A percentile compares a stretch with the other conserved stretches of the same genome.
phyloP scores from a whole-genome alignment of 2,329 filamentous ascomycete genomes.

The Fusarium veterinarium region DNA sequence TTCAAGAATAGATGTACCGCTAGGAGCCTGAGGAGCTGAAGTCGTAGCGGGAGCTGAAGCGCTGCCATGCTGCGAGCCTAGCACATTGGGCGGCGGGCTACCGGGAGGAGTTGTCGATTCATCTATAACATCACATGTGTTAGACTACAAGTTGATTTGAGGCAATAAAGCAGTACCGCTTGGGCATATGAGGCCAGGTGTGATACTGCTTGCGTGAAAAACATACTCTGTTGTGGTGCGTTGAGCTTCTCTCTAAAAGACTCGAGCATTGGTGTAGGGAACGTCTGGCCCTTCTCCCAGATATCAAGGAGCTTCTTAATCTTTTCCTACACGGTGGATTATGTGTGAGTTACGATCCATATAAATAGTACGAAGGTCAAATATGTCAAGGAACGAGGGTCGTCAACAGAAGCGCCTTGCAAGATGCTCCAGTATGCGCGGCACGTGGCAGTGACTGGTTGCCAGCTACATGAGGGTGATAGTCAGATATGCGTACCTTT shows the following conservation, averaged over 20 bases:
- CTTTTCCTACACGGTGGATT: constrained; percentile 79
- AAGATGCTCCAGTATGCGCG: constrained; percentile 26
- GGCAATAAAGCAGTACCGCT: constrained; percentile 1
- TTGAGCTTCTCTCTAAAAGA: constrained; percentile 86
- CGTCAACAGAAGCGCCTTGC: constrained; percentile 14
- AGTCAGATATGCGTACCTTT: constrained; percentile 80
- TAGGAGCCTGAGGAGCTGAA: constrained; percentile 54
- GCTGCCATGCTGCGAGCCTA: constrained; percentile 53
- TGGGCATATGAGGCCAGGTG: background rate
- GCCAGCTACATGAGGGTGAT: constrained; percentile 40
- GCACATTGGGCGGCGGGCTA: constrained; percentile 63
- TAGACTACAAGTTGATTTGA: constrained; percentile 49
- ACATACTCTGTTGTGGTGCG: constrained; percentile 74
- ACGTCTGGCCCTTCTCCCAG: constrained; percentile 96
- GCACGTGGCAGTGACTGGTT: constrained; percentile 24
- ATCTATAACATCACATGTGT: constrained; percentile 61
- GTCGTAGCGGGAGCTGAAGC: constrained; percentile 29
- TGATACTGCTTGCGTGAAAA: constrained; percentile 10
- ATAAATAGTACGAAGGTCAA: constrained; percentile 26
- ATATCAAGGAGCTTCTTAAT: constrained; percentile 94
- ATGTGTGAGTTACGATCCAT: constrained; percentile 54
- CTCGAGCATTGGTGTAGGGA: constrained; percentile 81
- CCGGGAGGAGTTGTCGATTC: constrained; percentile 78
- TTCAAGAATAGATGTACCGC: constrained; percentile 75
- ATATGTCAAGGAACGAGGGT: constrained; percentile 33